phyloP scores from a whole-genome alignment of 768 basidiomycete species.

The Tricholoma furcatifolium region DNA sequence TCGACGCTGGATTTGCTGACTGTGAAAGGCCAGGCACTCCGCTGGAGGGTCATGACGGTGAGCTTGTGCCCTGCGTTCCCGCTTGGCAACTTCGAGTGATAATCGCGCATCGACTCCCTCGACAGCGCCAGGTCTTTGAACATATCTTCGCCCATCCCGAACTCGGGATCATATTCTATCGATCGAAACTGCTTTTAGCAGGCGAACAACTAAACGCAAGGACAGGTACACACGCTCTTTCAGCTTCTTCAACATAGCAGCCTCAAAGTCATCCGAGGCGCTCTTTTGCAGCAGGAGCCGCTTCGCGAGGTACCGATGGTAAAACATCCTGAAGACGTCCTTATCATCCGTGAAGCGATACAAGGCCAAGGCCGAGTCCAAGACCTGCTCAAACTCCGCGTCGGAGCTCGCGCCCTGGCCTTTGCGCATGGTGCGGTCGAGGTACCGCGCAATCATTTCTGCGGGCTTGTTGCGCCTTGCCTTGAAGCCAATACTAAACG shows the following conservation, averaged over 20 bases:
- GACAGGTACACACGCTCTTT: constrained; percentile 56
- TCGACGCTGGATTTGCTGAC: constrained; percentile 47
- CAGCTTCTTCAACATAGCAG: constrained; percentile 78
- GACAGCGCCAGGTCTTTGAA: constrained; percentile 87
- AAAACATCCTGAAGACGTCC: constrained; percentile 92
- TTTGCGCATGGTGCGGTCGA: constrained; percentile 84
- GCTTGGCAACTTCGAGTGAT: constrained; percentile 44
- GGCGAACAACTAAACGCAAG: not conserved
- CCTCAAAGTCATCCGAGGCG: constrained; percentile 87
- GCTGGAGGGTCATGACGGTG: constrained; percentile 80
- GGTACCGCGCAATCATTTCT: constrained; percentile 89
- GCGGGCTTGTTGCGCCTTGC: constrained; percentile 80
- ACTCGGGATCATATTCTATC: constrained; percentile 91
- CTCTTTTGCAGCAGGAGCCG: constrained; percentile 80
- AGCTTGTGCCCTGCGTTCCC: constrained; percentile 47
- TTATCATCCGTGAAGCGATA: constrained; percentile 91
- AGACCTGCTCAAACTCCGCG: constrained; percentile 53
- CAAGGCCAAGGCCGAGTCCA: constrained; percentile 68
- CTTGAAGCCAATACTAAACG: constrained; percentile 74
- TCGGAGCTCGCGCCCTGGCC: constrained; percentile 76
- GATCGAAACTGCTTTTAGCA: not conserved
- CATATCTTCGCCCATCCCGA: constrained; percentile 93
- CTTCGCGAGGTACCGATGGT: constrained; percentile 86
- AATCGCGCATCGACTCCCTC: constrained; percentile 68
- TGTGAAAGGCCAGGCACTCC: constrained; percentile 85